phyloP scores from a whole-genome alignment of 306 rosid species.

The Begonia masoniana region DNA sequence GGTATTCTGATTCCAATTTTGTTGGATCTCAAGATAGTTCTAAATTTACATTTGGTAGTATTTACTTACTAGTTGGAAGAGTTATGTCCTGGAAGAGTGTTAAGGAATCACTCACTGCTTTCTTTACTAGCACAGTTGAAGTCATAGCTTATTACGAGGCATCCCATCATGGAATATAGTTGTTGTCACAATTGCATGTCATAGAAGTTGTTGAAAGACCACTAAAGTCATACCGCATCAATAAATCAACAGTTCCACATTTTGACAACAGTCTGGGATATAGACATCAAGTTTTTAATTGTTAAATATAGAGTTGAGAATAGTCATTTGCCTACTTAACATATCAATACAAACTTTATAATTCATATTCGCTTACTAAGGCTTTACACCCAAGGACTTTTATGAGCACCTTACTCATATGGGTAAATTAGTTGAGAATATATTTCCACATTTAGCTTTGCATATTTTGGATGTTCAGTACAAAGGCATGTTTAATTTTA shows the following conservation, averaged over 20 bases:
- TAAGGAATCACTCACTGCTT: neutral
- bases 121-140: neutral
- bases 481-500: no score
- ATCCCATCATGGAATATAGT: neutral
- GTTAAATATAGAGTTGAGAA: neutral
- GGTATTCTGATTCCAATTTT: neutral
- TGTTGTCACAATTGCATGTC: neutral
- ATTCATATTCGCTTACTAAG: no score
- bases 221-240: neutral
- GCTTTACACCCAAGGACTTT: no score
- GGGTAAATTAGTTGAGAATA: no score
- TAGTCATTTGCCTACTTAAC: neutral
- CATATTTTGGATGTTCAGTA: no score
- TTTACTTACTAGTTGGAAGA: neutral
- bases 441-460: no score
- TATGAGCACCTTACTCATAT: no score
- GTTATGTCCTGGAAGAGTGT: neutral
- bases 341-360: neutral
- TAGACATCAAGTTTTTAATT: neutral
- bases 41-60: neutral
- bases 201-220: neutral
- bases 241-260: neutral
- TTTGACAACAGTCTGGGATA: constrained; percentile 3
- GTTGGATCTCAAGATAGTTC: neutral
- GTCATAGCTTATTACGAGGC: neutral